A percentile compares a stretch with the other conserved stretches of the same genome.
phyloP scores from a whole-genome alignment of 2,329 filamentous ascomycete species.

The Drechslerella stenobrocha region DNA sequence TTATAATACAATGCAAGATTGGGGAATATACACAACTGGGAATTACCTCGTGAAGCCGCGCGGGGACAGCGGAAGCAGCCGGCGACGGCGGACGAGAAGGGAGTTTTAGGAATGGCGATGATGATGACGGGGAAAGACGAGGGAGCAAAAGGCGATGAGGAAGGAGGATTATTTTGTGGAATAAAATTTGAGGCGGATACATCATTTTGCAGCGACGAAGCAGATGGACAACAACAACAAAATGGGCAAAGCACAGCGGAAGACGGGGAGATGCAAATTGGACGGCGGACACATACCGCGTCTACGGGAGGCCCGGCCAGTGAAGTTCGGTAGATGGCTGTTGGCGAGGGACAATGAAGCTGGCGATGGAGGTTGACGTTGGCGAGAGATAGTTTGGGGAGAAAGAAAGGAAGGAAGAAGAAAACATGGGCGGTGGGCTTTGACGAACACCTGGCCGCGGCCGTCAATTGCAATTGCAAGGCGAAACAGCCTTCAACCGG shows the following conservation, averaged over 20 bases:
- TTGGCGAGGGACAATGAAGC: conserved; percentile 15
- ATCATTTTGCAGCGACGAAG: conserved; percentile 18
- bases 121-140: conserved; percentile 6
- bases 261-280: conserved; percentile 10
- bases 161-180: conserved; percentile 3
- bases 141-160: conserved; percentile 10
- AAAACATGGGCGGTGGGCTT: conserved; percentile 44
- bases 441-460: too few relatives aligned
- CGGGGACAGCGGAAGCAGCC: background rate
- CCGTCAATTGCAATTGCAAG: conserved; percentile 13
- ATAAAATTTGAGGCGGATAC: conserved; percentile 28
- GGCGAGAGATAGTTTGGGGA: conserved; percentile 19
- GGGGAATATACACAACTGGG: too few relatives aligned
- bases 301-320: conserved; percentile 6
- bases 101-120: background rate
- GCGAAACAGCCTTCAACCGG: too few relatives aligned
- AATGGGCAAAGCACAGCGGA: conserved; percentile 14
- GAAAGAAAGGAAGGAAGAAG: conserved; percentile 33
- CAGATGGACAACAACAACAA: conserved; percentile 10
- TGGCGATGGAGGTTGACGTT: conserved; percentile 11
- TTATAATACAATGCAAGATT: conserved; percentile 14
- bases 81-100: background rate
- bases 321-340: conserved; percentile 6
- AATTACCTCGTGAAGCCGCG: conserved; percentile 27
- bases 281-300: conserved; percentile 13